These are phyloP conservation scores for Austroboletus eburneus DNA, from an alignment of 768 basidiomycete species.

Conservation along the genomic window DNA sequence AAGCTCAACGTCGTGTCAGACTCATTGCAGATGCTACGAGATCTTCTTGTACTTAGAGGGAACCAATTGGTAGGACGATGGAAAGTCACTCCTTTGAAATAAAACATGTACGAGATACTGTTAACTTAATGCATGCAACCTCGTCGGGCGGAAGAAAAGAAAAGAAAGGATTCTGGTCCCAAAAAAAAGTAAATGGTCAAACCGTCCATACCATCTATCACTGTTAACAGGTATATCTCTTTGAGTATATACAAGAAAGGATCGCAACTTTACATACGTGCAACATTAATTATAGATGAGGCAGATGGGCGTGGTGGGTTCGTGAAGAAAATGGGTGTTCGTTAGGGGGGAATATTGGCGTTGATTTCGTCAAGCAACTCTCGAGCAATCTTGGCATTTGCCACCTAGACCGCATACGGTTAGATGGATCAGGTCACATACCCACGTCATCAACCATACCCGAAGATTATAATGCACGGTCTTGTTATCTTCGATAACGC, in stretches of 20 bases:
- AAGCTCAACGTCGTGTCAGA: constrained; percentile 85
- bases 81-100: constrained; percentile 35
- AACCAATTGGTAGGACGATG: constrained; percentile 82
- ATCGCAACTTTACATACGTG: constrained; percentile 29
- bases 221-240: constrained; percentile 19
- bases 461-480: constrained; percentile 73
- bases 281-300: constrained; percentile 34
- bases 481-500: constrained; percentile 57
- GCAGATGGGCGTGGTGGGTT: constrained; percentile 14
- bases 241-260: constrained; percentile 28
- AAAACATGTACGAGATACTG: constrained; percentile 24
- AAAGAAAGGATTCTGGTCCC: constrained; percentile 8
- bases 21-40: constrained; percentile 84
- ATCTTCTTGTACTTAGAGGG: constrained; percentile 76
- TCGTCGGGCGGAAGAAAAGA: constrained; percentile 4
- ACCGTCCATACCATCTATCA: constrained; percentile 19
- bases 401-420: constrained; percentile 40
- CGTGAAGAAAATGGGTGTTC: constrained; percentile 18
- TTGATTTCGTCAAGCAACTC: constrained; percentile 59
- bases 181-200: constrained; percentile 9
- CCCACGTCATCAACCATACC: too few species aligned
- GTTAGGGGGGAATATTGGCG: constrained; percentile 37
- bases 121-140: constrained; percentile 24
- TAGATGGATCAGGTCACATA: not conserved
- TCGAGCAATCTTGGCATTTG: constrained; percentile 65